A percentile compares a stretch with the other conserved stretches of the same genome.
Evolutionary conservation across 163 green algal species (phyloP).

Genomic region (Smithsoniella earleae): DNA sequence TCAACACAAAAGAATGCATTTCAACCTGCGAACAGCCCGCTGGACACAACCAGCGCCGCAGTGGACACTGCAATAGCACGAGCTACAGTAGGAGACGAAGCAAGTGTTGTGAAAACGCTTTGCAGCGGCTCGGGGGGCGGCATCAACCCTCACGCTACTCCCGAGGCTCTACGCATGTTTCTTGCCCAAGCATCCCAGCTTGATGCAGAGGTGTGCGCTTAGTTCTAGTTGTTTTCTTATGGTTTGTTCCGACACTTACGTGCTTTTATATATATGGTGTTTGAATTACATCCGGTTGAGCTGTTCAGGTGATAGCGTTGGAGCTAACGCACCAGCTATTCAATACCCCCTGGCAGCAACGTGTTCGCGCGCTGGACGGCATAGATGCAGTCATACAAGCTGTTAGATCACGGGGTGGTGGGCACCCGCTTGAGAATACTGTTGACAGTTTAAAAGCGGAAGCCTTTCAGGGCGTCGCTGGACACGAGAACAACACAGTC

Average conservation of each 20-base stretch:
- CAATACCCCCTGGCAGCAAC: constrained; percentile 18
- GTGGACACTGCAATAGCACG: neutral
- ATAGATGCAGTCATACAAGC: constrained; percentile 16
- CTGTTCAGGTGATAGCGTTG: constrained; percentile 6
- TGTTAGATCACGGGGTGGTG: neutral
- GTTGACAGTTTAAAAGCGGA: neutral
- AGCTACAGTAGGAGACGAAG: neutral
- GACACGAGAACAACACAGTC: constrained; percentile 8
- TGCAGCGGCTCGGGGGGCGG: constrained; percentile 6
- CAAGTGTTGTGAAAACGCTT: neutral
- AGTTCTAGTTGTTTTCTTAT: too few relatives aligned
- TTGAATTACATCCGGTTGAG: too few relatives aligned
- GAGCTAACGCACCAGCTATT: constrained; percentile 30
- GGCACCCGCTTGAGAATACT: neutral
- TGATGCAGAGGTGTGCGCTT: constrained; percentile 4
- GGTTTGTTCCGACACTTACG: too few relatives aligned
- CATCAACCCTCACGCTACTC: constrained; percentile 4
- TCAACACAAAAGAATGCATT: too few relatives aligned
- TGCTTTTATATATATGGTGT: too few relatives aligned
- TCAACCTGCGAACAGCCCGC: too few relatives aligned
- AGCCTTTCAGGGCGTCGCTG: constrained; percentile 8
- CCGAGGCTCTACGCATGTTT: constrained; percentile 9
- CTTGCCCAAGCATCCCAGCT: constrained; percentile 16
- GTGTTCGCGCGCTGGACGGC: constrained; percentile 17
- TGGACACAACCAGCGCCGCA: neutral